Percentiles rank a stretch among this genome's conserved stretches.
These are phyloP conservation scores for Neofusicoccum sp. DNA, from an alignment of 2,329 filamentous ascomycete genomes.

Conservation along the genomic window DNA sequence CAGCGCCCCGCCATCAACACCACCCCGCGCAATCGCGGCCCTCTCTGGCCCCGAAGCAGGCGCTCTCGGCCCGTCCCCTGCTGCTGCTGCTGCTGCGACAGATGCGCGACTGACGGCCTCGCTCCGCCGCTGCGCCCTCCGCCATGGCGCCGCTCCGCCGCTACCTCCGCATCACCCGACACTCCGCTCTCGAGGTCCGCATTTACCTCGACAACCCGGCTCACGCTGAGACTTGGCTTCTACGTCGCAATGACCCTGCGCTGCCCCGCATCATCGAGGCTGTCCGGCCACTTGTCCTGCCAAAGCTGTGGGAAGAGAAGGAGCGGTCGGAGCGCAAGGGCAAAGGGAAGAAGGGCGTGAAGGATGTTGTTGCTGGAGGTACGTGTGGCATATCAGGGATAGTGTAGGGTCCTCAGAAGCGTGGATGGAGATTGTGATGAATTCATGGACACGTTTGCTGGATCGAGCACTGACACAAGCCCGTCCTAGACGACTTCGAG, in stretches of 20 bases:
- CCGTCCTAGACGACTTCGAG: slow-evolving; percentile 80
- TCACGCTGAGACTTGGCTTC: slow-evolving; percentile 77
- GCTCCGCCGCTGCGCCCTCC: neutral
- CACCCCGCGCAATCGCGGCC: neutral
- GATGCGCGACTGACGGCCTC: neutral
- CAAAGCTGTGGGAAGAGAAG: slow-evolving; percentile 86
- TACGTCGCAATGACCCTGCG: slow-evolving; percentile 72
- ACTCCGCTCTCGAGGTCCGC: slow-evolving; percentile 92
- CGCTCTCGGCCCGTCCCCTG: neutral
- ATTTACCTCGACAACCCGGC: slow-evolving; percentile 93
- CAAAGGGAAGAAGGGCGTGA: slow-evolving; percentile 70
- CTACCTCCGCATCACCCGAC: slow-evolving; percentile 88
- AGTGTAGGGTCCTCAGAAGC: too few relatives aligned
- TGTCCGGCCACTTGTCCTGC: slow-evolving; percentile 80
- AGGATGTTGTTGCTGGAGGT: slow-evolving; percentile 85
- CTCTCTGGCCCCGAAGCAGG: neutral
- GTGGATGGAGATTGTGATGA: too few relatives aligned
- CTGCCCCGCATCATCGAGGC: slow-evolving; percentile 81
- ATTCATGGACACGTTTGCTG: neutral
- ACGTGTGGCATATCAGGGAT: slow-evolving; percentile 17
- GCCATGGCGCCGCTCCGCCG: slow-evolving; percentile 82
- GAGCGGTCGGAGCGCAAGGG: slow-evolving; percentile 59
- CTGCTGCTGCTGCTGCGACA: neutral
- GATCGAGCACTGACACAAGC: neutral
- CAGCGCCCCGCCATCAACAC: neutral